Percentiles rank a stretch among this genome's conserved stretches.
Conservation (phyloP, 1,284 basidiomycete species). For the Tilletia walkeri region DNA sequence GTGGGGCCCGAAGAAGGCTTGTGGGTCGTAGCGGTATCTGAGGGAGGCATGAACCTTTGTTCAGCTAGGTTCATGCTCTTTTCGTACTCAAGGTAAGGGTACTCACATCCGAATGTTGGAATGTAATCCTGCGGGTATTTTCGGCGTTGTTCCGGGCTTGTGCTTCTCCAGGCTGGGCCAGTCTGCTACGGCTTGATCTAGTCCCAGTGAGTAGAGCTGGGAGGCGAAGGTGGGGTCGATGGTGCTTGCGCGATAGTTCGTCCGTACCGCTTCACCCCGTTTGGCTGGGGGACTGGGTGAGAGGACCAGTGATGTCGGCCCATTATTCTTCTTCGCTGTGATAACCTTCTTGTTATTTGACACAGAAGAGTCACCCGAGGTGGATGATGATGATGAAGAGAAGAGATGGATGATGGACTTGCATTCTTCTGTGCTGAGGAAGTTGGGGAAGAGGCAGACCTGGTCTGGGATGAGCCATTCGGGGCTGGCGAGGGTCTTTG, state of each 20-base stretch:
- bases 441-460: conserved; percentile 4
- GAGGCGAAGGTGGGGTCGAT: neutral
- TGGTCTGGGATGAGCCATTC: conserved; percentile 10
- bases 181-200: neutral
- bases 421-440: conserved; percentile 1
- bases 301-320: neutral
- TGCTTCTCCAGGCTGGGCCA: neutral
- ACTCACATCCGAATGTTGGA: conserved; percentile 2
- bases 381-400: neutral
- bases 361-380: neutral
- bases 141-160: neutral
- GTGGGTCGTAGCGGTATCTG: neutral
- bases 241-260: neutral
- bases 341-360: neutral
- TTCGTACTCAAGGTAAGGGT: neutral
- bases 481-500: neutral
- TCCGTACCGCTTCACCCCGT: neutral
- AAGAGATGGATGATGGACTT: neutral
- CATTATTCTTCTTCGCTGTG: neutral
- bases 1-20: neutral
- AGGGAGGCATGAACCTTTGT: neutral
- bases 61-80: no score
- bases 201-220: neutral
- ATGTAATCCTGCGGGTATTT: neutral
- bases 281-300: conserved; percentile 1